A percentile compares a stretch with the other conserved stretches of the same genome.
These are phyloP conservation scores for Cetradonia linearis DNA, from an alignment of 495 filamentous ascomycete species.

Conservation along the genomic window DNA sequence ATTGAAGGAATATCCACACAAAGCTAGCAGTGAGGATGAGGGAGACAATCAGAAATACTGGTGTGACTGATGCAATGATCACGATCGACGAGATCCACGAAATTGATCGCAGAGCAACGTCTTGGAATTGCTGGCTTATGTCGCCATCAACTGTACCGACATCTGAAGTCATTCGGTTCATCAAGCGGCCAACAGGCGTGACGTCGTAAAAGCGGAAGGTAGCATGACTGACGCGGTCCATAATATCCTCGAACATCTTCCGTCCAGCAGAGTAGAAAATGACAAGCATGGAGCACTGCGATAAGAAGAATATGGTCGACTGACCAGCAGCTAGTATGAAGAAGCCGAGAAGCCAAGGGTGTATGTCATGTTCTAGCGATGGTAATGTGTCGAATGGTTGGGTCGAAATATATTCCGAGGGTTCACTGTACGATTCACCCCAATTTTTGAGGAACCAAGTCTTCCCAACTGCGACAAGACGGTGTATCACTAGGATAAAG, in stretches of 20 bases:
- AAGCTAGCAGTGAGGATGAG: constrained; percentile 52
- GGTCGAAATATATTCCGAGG: constrained; percentile 20
- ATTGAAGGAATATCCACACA: constrained; percentile 56
- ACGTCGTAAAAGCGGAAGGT: constrained; percentile 84
- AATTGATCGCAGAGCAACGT: constrained; percentile 52
- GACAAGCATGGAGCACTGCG: constrained; percentile 51
- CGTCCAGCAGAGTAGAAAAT: constrained; percentile 70
- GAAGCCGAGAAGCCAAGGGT: constrained; percentile 63
- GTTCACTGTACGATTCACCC: constrained; percentile 60
- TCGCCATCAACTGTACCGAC: constrained; percentile 75
- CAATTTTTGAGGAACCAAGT: constrained; percentile 78
- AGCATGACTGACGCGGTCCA: constrained; percentile 59
- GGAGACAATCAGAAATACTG: constrained; percentile 62
- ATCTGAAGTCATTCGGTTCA: constrained; percentile 80
- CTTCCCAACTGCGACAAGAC: constrained; percentile 48
- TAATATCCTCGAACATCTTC: constrained; percentile 55
- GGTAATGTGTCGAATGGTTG: constrained; percentile 50
- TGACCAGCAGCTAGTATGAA: constrained; percentile 49
- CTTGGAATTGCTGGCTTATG: constrained; percentile 58
- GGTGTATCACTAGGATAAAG: constrained; percentile 46
- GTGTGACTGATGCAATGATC: constrained; percentile 66
- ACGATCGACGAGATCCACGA: constrained; percentile 60
- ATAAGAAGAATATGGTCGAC: constrained; percentile 43
- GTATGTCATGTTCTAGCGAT: constrained; percentile 52
- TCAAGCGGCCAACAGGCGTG: constrained; percentile 70